A percentile compares a stretch with the other conserved stretches of the same genome.
Evolutionary conservation across 208 protist species (phyloP).

Genomic region (Acanthamoeba healyi): DNA sequence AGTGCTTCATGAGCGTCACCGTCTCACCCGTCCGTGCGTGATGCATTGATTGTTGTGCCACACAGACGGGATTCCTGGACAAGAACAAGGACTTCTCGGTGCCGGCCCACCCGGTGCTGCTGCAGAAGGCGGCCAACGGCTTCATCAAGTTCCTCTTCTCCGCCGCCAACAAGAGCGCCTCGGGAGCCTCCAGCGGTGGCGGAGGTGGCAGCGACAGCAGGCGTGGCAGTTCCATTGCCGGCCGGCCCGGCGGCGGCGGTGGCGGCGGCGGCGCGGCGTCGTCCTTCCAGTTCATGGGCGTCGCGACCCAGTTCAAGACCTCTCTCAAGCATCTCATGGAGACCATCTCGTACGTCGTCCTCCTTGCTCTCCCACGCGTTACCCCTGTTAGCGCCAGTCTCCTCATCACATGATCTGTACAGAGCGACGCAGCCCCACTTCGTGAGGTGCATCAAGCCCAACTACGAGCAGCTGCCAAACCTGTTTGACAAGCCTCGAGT

Average conservation of each 20-base stretch:
- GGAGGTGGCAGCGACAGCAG: neutral
- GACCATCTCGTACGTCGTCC: neutral
- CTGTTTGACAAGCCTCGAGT: slow-evolving; percentile 10
- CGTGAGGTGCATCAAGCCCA: slow-evolving; percentile 69
- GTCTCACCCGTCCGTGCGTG: too few relatives aligned
- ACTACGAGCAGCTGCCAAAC: slow-evolving; percentile 5
- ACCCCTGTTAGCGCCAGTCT: neutral
- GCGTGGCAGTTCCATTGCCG: slow-evolving; percentile 1
- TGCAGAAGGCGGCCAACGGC: neutral
- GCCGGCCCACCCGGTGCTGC: neutral
- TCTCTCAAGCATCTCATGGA: slow-evolving; percentile 23
- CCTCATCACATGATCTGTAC: neutral
- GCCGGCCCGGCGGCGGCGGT: neutral
- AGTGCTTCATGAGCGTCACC: too few relatives aligned
- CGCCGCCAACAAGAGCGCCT: neutral
- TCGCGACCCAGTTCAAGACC: slow-evolving; percentile 37
- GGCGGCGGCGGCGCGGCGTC: neutral
- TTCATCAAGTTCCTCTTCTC: slow-evolving; percentile 52
- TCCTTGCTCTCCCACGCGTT: neutral
- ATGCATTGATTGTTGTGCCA: neutral
- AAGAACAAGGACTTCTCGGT: slow-evolving; percentile 88
- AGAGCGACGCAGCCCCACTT: slow-evolving; percentile 45
- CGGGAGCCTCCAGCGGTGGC: neutral
- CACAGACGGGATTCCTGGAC: slow-evolving; percentile 88
- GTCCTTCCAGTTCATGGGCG: slow-evolving; percentile 45